phyloP scores from a whole-genome alignment of 2,329 filamentous ascomycete species.

The Apiospora hydei region DNA sequence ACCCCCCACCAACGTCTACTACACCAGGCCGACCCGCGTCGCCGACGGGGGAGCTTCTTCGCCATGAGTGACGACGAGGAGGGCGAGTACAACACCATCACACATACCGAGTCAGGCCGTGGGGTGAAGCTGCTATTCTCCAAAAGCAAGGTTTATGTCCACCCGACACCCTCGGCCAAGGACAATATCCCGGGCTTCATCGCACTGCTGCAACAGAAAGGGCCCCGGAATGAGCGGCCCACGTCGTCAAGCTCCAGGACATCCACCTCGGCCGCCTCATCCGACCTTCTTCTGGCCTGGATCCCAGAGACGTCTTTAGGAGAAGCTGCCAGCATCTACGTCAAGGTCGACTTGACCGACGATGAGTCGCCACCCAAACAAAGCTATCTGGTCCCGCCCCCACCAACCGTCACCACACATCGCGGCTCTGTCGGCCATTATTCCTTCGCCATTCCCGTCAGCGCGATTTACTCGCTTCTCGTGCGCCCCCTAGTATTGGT shows the following conservation, averaged over 20 bases:
- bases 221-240: conserved; percentile 44
- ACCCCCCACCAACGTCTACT: conserved; percentile 30
- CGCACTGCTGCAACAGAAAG: conserved; percentile 89
- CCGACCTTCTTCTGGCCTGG: conserved; percentile 90
- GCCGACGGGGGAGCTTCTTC: conserved; percentile 88
- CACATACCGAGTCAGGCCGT: conserved; percentile 75
- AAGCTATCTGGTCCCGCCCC: conserved; percentile 89
- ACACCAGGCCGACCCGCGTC: conserved; percentile 60
- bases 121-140: conserved; percentile 94
- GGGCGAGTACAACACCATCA: conserved; percentile 92
- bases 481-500: conserved; percentile 91
- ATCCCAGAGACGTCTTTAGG: conserved; percentile 88
- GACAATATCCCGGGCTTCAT: conserved; percentile 97
- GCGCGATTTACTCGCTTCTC: conserved; percentile 87
- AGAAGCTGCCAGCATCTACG: conserved; percentile 86
- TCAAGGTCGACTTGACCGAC: conserved; percentile 91
- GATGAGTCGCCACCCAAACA: conserved; percentile 82
- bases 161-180: conserved; percentile 89
- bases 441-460: conserved; percentile 89
- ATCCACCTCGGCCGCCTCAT: conserved; percentile 52
- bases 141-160: conserved; percentile 99
- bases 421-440: conserved; percentile 77
- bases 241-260: conserved; percentile 52
- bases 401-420: conserved; percentile 83
- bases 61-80: conserved; percentile 97